Percentiles rank a stretch among this genome's conserved stretches.
phyloP scores from a whole-genome alignment of 2,329 filamentous ascomycete genomes.

The Fusarium penzigii region DNA sequence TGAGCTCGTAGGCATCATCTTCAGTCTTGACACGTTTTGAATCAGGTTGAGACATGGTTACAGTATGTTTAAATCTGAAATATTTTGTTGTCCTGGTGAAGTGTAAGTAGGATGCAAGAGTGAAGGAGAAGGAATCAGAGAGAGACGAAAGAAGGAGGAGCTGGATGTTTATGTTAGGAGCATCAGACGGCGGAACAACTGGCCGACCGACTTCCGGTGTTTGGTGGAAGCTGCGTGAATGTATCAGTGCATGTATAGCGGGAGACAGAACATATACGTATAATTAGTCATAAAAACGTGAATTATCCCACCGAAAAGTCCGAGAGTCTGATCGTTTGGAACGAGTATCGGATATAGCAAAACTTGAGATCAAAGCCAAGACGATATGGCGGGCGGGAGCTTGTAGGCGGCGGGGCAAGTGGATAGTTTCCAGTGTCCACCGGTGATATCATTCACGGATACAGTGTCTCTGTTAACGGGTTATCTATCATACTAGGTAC shows the following conservation, averaged over 20 bases:
- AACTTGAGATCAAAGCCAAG: not conserved
- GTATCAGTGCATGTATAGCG: not conserved
- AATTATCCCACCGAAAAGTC: not conserved
- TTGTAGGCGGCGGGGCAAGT: too few relatives aligned
- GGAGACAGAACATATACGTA: not conserved
- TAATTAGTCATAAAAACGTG: not conserved
- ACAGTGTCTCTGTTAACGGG: too few relatives aligned
- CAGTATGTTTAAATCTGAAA: not conserved
- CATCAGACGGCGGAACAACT: not conserved
- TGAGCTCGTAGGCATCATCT: slow-evolving; percentile 59
- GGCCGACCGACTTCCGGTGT: not conserved
- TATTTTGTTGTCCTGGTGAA: not conserved
- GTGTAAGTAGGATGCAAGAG: not conserved
- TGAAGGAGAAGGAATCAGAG: not conserved
- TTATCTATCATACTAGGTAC: too few relatives aligned
- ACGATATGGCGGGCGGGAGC: not conserved
- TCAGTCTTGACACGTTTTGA: slow-evolving; percentile 34
- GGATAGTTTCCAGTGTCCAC: too few relatives aligned
- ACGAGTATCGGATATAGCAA: not conserved
- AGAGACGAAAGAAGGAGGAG: not conserved
- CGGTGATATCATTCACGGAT: too few relatives aligned
- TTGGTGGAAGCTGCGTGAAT: not conserved
- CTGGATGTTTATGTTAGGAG: not conserved
- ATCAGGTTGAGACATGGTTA: slow-evolving; percentile 23
- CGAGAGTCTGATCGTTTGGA: not conserved